Evolutionary conservation across 164 flowering plant genomes (phyloP).

Genomic region (Chimonanthus salicifolius): DNA sequence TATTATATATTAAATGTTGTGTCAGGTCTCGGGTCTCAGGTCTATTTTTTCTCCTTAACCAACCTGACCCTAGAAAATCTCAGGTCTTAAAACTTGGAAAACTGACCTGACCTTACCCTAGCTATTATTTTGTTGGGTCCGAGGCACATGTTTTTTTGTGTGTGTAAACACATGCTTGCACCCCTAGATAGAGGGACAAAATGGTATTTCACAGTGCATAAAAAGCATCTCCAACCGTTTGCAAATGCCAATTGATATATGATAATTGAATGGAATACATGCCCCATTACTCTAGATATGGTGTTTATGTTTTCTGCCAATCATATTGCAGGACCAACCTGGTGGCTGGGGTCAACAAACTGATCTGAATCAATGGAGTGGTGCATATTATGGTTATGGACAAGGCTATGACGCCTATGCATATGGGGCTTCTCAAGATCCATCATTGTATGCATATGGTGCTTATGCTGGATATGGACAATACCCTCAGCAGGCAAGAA

Average conservation of each 20-base stretch:
- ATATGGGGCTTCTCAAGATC: constrained; percentile 78
- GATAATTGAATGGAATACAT: background rate
- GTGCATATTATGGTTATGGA: constrained; percentile 89
- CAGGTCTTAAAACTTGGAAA: too few species aligned
- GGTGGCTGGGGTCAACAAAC: constrained; percentile 65
- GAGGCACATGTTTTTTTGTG: too few species aligned
- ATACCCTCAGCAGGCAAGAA: constrained; percentile 71
- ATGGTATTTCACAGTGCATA: too few species aligned
- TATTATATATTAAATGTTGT: too few species aligned
- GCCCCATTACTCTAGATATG: background rate
- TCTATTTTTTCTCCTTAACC: too few species aligned
- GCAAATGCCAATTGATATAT: background rate
- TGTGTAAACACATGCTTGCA: too few species aligned
- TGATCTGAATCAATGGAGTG: constrained; percentile 74
- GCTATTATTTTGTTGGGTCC: too few species aligned
- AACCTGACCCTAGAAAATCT: too few species aligned
- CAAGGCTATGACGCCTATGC: constrained; percentile 93
- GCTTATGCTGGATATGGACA: constrained; percentile 80
- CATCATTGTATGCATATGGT: constrained; percentile 75
- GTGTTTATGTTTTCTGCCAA: background rate
- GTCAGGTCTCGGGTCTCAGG: too few species aligned
- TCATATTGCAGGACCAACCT: constrained; percentile 54
- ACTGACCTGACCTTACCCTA: too few species aligned
- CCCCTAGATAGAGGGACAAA: too few species aligned
- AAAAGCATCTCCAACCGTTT: too few species aligned